Evolutionary conservation across 1,139 yeast genomes (phyloP).

Genomic region (Pneumocystis wakefieldiae): DNA sequence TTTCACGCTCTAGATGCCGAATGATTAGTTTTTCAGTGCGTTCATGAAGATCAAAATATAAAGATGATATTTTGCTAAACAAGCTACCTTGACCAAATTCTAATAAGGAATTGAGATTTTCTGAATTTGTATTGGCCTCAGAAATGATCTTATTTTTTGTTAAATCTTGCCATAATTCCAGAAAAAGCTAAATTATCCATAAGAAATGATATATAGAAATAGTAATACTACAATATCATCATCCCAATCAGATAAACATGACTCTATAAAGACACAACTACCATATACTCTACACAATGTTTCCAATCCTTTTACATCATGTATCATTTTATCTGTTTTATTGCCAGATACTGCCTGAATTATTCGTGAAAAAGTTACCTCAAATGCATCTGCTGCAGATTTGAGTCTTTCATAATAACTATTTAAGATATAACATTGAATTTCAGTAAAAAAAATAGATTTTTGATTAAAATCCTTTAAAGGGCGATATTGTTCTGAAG

Average conservation of each 20-base stretch:
- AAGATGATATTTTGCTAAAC: slow-evolving; percentile 10
- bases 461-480: slow-evolving; percentile 48
- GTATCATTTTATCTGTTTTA: slow-evolving; percentile 26
- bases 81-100: slow-evolving; percentile 7
- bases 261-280: slow-evolving; percentile 39
- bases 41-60: slow-evolving; percentile 23
- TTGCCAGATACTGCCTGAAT: slow-evolving; percentile 28
- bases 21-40: slow-evolving; percentile 31
- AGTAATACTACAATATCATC: slow-evolving; percentile 30
- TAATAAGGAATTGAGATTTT: slow-evolving; percentile 16
- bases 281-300: slow-evolving; percentile 47
- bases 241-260: slow-evolving; percentile 47
- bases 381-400: slow-evolving; percentile 34
- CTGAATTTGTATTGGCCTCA: slow-evolving; percentile 9
- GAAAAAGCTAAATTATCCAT: slow-evolving; percentile 28
- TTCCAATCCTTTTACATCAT: slow-evolving; percentile 38
- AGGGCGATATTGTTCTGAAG: slow-evolving; percentile 21
- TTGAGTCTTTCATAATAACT: slow-evolving; percentile 40
- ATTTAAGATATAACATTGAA: slow-evolving; percentile 52
- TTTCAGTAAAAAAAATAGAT: slow-evolving; percentile 49
- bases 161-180: slow-evolving; percentile 41
- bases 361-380: slow-evolving; percentile 31
- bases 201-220: neutral
- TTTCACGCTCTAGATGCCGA: slow-evolving; percentile 36
- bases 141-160: neutral